Evolutionary conservation across 805 yeast genomes (phyloP).

Genomic region (Kodamaea jinghongensis): DNA sequence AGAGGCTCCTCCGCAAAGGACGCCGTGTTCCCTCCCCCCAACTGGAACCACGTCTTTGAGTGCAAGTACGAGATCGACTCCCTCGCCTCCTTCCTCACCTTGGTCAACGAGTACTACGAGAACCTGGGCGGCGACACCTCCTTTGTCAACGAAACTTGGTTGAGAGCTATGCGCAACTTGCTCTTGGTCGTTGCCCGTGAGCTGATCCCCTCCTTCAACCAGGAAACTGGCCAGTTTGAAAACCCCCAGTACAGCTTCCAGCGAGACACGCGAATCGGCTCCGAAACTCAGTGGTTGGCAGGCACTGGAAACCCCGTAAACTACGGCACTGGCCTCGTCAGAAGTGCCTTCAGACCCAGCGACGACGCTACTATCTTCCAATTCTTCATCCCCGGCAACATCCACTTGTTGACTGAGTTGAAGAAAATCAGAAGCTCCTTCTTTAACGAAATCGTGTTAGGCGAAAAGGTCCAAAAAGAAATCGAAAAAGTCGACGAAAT

Average conservation of each 20-base stretch:
- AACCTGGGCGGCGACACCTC: conserved; percentile 48
- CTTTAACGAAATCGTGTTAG: conserved; percentile 4
- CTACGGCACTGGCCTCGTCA: conserved; percentile 62
- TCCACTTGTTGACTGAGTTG: conserved; percentile 42
- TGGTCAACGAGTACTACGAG: conserved; percentile 67
- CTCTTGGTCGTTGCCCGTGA: conserved; percentile 57
- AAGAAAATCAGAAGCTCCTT: conserved; percentile 7
- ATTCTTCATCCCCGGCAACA: conserved; percentile 82
- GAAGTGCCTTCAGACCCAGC: conserved; percentile 84
- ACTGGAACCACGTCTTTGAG: conserved; percentile 74
- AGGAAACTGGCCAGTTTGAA: conserved; percentile 45
- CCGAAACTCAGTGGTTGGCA: conserved; percentile 74
- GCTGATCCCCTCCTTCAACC: conserved; percentile 57
- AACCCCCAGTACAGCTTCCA: conserved; percentile 64
- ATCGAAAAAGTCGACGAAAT: conserved; percentile 28
- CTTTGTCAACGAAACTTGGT: conserved; percentile 53
- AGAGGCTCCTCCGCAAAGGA: conserved; percentile 57
- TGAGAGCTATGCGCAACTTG: conserved; percentile 52
- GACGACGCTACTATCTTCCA: conserved; percentile 84
- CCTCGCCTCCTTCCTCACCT: conserved; percentile 73
- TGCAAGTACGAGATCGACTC: conserved; percentile 90
- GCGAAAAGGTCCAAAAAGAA: conserved; percentile 8
- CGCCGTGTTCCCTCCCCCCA: conserved; percentile 64
- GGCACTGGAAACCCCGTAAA: conserved; percentile 88
- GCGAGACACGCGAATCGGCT: conserved; percentile 68